Evolutionary conservation across 2,329 filamentous ascomycete species (phyloP), one percentile per base, ranked within the genome.

Genomic region (Fusarium sororula): DNA sequence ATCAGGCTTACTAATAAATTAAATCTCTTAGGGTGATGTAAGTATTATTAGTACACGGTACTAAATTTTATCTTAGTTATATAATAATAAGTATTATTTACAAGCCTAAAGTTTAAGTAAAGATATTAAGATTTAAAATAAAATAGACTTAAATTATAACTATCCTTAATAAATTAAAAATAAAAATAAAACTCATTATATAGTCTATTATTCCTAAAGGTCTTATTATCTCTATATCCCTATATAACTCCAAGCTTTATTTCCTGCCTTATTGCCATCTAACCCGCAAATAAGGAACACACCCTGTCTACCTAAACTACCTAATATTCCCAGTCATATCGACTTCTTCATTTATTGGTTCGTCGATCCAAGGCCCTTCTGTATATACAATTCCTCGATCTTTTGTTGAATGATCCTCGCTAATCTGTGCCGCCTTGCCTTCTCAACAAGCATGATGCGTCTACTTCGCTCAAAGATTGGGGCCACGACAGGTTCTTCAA

Each of bases 221-320:
- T 10, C 8, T 17, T 24, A 14, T 24, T 42, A 5, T 12, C 41
- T 42, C 41, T 42, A 24, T 42, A 24, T 24, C 4, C 5, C 3
- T 8, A 17, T 17, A 6, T 15, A 24, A 14, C 41, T 24, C 9
- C 1, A 17, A 6, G 7, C 8, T 42, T 10, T n/a, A 15, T n/a
- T 42, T n/a, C 22, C 22, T 41, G 7, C 39, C 39, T 41, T 15
- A 10, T n/a, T n/a, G 3, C 4, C 4, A 42, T 24, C 13, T 24
- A 17, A 17, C n/a, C 41, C n/a, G 9, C 1, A n/a, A 42, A 44
- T 9, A 44, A 44, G 12, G 5, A 5, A 24, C n/a, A 24, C 7
- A 18, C 12, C 42, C 10, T 7, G 5, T 7, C 12, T 6, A 14
- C 7, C 8, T 0, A 22, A 10, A 11, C 3, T 15, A 28, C 5